Percentiles rank a stretch among this genome's conserved stretches.
phyloP scores from a whole-genome alignment of 768 basidiomycete species.

The Mycena floridula region DNA sequence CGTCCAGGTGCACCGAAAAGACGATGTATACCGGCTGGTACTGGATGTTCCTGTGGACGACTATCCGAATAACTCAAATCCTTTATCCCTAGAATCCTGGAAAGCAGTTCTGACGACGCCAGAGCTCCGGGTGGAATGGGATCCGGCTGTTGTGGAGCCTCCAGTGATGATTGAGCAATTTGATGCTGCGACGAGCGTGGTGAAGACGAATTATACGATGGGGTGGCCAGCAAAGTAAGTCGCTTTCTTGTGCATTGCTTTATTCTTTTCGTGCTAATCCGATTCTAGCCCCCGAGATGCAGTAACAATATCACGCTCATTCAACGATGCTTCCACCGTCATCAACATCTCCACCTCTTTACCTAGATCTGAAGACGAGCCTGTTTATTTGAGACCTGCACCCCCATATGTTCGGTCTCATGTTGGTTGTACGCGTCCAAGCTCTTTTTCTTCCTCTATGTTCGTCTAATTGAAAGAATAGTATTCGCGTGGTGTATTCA shows the following conservation, averaged over 20 bases:
- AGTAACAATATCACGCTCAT: constrained; percentile 86
- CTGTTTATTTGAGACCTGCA: constrained; percentile 83
- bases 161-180: constrained; percentile 81
- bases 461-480: constrained; percentile 19
- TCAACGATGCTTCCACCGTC: constrained; percentile 73
- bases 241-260: neutral
- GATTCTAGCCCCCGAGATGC: constrained; percentile 80
- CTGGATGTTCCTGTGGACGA: no score
- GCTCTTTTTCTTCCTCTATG: constrained; percentile 7
- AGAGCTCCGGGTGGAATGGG: constrained; percentile 88
- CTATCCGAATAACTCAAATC: constrained; percentile 58
- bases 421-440: constrained; percentile 51
- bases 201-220: constrained; percentile 84
- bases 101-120: constrained; percentile 78
- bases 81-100: constrained; percentile 68
- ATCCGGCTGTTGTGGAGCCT: constrained; percentile 85
- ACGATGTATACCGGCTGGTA: constrained; percentile 74
- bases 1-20: constrained; percentile 76
- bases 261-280: constrained; percentile 8
- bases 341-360: constrained; percentile 93
- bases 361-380: constrained; percentile 86
- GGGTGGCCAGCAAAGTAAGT: constrained; percentile 97
- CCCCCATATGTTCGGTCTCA: constrained; percentile 91
- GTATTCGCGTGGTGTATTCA: constrained; percentile 97
- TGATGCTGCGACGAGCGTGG: constrained; percentile 79